Evolutionary conservation across 148 eudicot species (phyloP).

Genomic region (Amaranthus cruentus): DNA sequence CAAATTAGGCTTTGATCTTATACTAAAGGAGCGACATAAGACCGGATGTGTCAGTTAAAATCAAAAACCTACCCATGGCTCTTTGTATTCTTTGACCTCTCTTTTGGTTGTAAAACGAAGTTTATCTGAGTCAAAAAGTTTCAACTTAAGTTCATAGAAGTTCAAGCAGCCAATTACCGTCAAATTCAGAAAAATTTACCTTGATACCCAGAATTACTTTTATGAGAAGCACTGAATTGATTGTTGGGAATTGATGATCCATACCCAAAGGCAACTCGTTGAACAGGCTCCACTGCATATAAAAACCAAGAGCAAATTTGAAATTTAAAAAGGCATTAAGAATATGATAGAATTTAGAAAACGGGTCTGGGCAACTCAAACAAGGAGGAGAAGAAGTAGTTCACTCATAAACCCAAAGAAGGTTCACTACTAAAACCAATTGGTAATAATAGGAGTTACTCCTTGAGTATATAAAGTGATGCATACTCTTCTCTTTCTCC

Average conservation of each 20-base stretch:
- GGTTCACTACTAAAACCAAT: no score
- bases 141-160: neutral
- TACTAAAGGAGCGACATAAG: neutral
- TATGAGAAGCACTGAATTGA: slow-evolving; percentile 31
- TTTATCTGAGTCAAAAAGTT: slow-evolving; percentile 17
- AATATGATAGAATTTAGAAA: neutral
- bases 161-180: neutral
- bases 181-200: slow-evolving; percentile 20
- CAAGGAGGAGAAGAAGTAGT: no score
- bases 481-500: no score
- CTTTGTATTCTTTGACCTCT: slow-evolving; percentile 57
- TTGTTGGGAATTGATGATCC: slow-evolving; percentile 35
- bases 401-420: no score
- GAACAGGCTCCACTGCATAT: slow-evolving; percentile 34
- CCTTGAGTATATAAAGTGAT: no score
- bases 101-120: slow-evolving; percentile 15
- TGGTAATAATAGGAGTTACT: no score
- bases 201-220: slow-evolving; percentile 22
- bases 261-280: slow-evolving; percentile 55
- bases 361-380: no score
- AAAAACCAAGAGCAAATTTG: slow-evolving; percentile 2
- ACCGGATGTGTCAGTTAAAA: neutral
- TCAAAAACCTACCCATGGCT: slow-evolving; percentile 74
- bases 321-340: neutral
- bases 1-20: neutral